Conservation (phyloP, 176 grass and related monocot genomes). For the Musa beccarii region DNA sequence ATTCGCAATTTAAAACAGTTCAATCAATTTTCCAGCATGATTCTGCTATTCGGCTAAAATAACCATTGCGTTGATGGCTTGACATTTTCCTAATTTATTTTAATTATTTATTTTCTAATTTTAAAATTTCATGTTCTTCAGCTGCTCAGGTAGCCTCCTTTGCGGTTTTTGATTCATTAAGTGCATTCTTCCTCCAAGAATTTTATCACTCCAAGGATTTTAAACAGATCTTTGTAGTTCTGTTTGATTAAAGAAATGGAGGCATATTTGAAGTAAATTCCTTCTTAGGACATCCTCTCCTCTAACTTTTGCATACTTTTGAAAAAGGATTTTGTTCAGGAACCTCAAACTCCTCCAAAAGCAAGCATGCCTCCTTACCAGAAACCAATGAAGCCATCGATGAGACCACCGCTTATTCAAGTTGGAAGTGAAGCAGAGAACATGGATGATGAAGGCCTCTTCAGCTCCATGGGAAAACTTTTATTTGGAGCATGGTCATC, state of each 20-base stretch:
- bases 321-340: slow-evolving; percentile 24
- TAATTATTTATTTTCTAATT: background rate
- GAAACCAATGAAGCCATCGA: slow-evolving; percentile 51
- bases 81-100: background rate
- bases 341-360: slow-evolving; percentile 35
- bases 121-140: background rate
- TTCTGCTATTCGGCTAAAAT: background rate
- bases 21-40: background rate
- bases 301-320: background rate
- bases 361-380: slow-evolving; percentile 53
- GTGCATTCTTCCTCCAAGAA: background rate
- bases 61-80: background rate
- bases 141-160: background rate
- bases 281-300: background rate
- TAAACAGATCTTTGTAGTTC: no score
- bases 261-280: no score
- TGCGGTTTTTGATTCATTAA: background rate
- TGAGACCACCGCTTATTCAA: slow-evolving; percentile 51
- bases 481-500: slow-evolving; percentile 67
- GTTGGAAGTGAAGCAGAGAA: slow-evolving; percentile 44
- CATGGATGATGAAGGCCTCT: slow-evolving; percentile 62
- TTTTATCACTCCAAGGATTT: background rate
- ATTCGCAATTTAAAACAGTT: background rate
- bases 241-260: no score
- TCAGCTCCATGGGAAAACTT: slow-evolving; percentile 58